Base-by-base conservation (phyloP, 441 rosid species). In the Eruca vesicaria region DNA sequence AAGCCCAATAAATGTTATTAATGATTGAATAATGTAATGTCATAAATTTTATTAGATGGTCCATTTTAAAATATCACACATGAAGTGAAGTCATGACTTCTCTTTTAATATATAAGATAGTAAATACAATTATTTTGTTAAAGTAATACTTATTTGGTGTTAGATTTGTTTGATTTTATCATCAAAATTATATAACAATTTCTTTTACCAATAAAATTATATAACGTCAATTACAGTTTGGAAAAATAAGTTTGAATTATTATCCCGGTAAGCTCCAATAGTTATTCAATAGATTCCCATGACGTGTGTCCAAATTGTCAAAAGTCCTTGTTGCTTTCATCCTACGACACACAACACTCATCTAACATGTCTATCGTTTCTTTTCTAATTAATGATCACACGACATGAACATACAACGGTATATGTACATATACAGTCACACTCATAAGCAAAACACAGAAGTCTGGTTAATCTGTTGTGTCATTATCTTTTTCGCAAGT, bases 271-370 rank as follows among this genome's bases (percentile, higher is more conserved):
- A 31, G 59, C 55, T 76, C 38, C 59, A 62, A 69, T 38, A 68
- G 12, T 35, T 5, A 26, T 8, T 48, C 20, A 48, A 0, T 2
- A 75, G 53, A 76, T 38, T 56, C 35, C 23, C n/a, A 32, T 6
- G 75, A 64, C 43, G 59, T 69, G 59, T 75, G 61, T 69, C 75
- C 74, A 55, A 29, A 75, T 63, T 8, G 16, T 63, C 41, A 26
- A 26, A 7, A 70, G 62, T 65, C 20, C 14, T 57, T 57, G 63
- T 77, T 77, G 71, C 75, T 76, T 70, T 45, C 58, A 76, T 7
- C 60, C 55, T 66, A 70, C 71, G 71, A 21, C 75, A 70, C 75
- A 70, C 41, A 23, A n/a, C 31, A 69, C 59, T 56, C 53, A 7
- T 7, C 60, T 69, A 56, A 31, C 28, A 63, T 12, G 45, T 71